A percentile compares a stretch with the other conserved stretches of the same genome.
Evolutionary conservation across 2,329 filamentous ascomycete genomes (phyloP).

Genomic region (Chaetomium sp.): DNA sequence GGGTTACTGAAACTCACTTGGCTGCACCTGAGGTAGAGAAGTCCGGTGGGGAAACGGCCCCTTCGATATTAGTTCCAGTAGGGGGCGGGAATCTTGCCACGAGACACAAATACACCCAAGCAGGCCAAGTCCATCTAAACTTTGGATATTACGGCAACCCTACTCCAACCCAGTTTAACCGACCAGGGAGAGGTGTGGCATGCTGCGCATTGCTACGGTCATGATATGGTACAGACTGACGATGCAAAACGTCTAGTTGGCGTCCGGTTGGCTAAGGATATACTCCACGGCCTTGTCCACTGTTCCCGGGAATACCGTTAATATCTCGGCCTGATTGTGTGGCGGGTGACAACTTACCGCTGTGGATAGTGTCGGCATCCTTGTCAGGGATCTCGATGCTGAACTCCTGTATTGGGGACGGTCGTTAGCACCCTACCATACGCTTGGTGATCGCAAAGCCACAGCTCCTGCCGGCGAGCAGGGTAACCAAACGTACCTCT

Average conservation of each 20-base stretch:
- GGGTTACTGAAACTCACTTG: neutral
- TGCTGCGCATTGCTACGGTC: constrained; percentile 27
- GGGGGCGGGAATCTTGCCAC: neutral
- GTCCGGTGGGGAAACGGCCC: neutral
- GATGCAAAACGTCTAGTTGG: constrained; percentile 55
- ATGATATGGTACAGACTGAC: constrained; percentile 29
- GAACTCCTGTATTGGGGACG: constrained; percentile 52
- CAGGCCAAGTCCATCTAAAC: constrained; percentile 1
- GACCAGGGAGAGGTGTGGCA: constrained; percentile 22
- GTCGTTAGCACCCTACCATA: constrained; percentile 8
- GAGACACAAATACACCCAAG: constrained; percentile 1
- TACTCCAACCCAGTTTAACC: constrained; percentile 18
- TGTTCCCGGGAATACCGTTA: constrained; percentile 43
- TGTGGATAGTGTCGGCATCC: constrained; percentile 92
- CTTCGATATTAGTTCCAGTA: neutral
- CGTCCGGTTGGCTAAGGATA: constrained; percentile 90
- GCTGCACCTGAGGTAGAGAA: neutral
- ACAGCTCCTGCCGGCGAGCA: neutral
- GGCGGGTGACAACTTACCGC: constrained; percentile 62
- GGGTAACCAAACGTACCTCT: constrained; percentile 63
- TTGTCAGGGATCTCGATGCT: constrained; percentile 98
- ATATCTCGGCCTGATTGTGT: neutral
- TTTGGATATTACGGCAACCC: constrained; percentile 13
- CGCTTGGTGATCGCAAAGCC: too few species aligned
- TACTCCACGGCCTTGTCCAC: constrained; percentile 95